A percentile compares a stretch with the other conserved stretches of the same genome.
Evolutionary conservation across 192 early-diverging fungal genomes (phyloP).

Genomic region (Backusella tuberculispora): DNA sequence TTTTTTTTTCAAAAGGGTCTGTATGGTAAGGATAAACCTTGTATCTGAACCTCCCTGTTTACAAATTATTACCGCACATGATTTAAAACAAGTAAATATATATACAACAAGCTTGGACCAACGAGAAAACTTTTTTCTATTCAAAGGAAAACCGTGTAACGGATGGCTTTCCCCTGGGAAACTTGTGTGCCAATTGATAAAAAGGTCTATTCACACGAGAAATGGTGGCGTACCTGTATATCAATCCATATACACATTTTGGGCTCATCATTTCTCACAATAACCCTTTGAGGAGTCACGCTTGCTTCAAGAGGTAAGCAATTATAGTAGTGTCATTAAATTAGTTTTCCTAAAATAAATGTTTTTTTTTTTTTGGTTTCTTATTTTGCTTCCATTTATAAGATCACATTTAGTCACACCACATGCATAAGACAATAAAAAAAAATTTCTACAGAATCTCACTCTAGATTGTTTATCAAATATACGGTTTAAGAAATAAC

Average conservation of each 20-base stretch:
- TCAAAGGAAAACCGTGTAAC: neutral
- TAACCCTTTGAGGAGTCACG: slow-evolving; percentile 12
- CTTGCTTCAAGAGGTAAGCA: slow-evolving; percentile 4
- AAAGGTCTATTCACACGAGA: neutral
- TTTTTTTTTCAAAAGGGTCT: too few species aligned
- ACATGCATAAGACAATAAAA: neutral
- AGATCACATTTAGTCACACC: slow-evolving; percentile 1
- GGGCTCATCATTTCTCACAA: too few species aligned
- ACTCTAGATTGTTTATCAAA: too few species aligned
- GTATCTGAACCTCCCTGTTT: slow-evolving; percentile 6
- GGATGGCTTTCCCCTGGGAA: neutral
- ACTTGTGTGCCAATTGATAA: neutral
- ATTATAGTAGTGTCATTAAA: neutral
- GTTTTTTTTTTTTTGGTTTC: too few species aligned
- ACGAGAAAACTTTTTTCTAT: neutral
- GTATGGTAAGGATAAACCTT: too few species aligned
- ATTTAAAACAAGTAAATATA: neutral
- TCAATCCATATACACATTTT: neutral
- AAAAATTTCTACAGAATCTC: too few species aligned
- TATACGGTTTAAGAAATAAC: too few species aligned
- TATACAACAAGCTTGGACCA: neutral
- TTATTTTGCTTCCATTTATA: neutral
- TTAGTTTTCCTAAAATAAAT: neutral
- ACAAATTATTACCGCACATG: neutral
- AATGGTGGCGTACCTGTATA: neutral